Base-by-base conservation (phyloP, 305 asterid species). In the Petunia hybrid region DNA sequence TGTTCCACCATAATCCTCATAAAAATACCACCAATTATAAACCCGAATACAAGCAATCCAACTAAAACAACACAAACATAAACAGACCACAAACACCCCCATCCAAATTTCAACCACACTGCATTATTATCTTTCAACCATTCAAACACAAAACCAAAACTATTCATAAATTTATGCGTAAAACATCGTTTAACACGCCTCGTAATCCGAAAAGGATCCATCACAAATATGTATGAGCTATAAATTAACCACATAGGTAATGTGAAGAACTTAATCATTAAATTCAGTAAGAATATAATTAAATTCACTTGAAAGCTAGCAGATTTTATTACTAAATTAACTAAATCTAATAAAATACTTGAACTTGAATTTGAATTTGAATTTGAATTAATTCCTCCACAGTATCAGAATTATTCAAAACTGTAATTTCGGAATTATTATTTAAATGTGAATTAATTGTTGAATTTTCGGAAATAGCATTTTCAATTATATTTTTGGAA, bases 21-120 rank as follows among this genome's bases (percentile, higher is more conserved):
- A 74, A 93, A 77, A 35, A 92, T 31, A 60, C 95, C 97, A 71
- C 94, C 91, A 70, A 87, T 82, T 35, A 89, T 85, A 87, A 95
- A 92, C 1, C 95, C 91, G 6, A 88, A 84, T 31, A 91, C 77
- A 88, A 95, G 82, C 67, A 95, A 80, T 42, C 87, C 87, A 41
- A 89, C 85, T 89, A 95, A 86, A 41, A 93, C 89, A 80, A 88
- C 70, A 80, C 94, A 89, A 59, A 91, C 98, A 65, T 95, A 95
- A 81, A 83, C 84, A 1, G 97, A 87, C 98, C 97, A 93, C 88
- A 95, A 82, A 78, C 92, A 76, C 59, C 99, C 99, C 98, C 99
- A 93, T 43, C 92, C 92, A 62, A 91, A 87, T 81, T 89, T 93
- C 87, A 95, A 62, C 14, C 91, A 92, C 59, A 89, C 82, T 78